Percentiles rank a stretch among this genome's conserved stretches.
These are phyloP conservation scores for Cichorium intybus DNA, from an alignment of 140 eudicot species.

Conservation along the genomic window DNA sequence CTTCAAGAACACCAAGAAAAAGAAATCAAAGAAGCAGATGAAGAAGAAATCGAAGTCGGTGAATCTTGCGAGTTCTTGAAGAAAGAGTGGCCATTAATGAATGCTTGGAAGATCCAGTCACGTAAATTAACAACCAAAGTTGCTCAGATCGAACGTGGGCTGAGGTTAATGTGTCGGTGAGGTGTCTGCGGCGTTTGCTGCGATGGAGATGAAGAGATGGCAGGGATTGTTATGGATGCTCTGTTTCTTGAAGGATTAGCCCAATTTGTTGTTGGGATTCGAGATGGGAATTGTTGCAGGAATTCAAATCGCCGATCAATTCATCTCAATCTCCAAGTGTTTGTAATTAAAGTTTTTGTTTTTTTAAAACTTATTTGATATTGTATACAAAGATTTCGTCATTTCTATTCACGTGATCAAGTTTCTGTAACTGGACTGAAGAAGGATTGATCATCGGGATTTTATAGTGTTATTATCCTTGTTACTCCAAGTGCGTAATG, in stretches of 20 bases:
- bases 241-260: slow-evolving; percentile 73
- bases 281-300: slow-evolving; percentile 51
- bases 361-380: not conserved
- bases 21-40: slow-evolving; percentile 12
- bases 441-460: too few species aligned
- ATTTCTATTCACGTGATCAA: not conserved
- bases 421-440: too few species aligned
- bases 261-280: slow-evolving; percentile 81
- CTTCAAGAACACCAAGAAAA: slow-evolving; percentile 3
- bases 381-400: not conserved
- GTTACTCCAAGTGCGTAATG: too few species aligned
- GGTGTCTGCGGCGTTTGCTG: slow-evolving; percentile 38
- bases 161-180: slow-evolving; percentile 80
- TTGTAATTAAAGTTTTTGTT: slow-evolving; percentile 27
- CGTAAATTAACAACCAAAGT: slow-evolving; percentile 33
- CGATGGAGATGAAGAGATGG: slow-evolving; percentile 66
- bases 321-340: not conserved
- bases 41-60: slow-evolving; percentile 26
- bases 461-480: too few species aligned
- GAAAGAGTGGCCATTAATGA: slow-evolving; percentile 50
- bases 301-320: slow-evolving; percentile 38
- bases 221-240: slow-evolving; percentile 73
- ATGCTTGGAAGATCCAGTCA: slow-evolving; percentile 55
- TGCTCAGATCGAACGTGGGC: slow-evolving; percentile 81
- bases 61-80: slow-evolving; percentile 37